Evolutionary conservation across 1,284 basidiomycete genomes (phyloP).

Genomic region (Naganishia albida): DNA sequence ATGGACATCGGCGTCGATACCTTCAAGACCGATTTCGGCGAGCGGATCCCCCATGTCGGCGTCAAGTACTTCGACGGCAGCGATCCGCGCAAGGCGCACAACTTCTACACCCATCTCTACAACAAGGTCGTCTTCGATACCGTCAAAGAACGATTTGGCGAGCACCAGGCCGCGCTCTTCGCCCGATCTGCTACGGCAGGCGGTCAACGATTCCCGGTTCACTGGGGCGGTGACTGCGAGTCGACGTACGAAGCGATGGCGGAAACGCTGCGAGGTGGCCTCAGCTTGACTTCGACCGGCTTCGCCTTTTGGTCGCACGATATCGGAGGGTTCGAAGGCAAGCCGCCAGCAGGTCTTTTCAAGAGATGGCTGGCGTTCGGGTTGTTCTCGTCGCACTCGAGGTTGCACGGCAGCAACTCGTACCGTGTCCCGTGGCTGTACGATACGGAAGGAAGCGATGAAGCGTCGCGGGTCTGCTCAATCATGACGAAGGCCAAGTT

Average conservation of each 20-base stretch:
- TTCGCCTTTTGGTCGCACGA: conserved; percentile 73
- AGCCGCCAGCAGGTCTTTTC: conserved; percentile 68
- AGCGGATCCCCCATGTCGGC: conserved; percentile 63
- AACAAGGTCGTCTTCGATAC: conserved; percentile 69
- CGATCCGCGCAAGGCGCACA: conserved; percentile 62
- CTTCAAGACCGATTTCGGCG: conserved; percentile 68
- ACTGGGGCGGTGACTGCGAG: conserved; percentile 75
- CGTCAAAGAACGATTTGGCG: conserved; percentile 63
- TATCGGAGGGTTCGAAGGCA: conserved; percentile 74
- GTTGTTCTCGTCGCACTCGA: conserved; percentile 57
- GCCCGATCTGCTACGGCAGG: conserved; percentile 67
- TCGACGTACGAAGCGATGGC: conserved; percentile 76
- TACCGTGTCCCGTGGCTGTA: conserved; percentile 76
- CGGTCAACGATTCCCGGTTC: conserved; percentile 62
- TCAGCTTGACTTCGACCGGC: conserved; percentile 67
- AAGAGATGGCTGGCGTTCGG: conserved; percentile 72
- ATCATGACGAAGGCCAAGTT: conserved; percentile 69
- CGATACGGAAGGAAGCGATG: conserved; percentile 59
- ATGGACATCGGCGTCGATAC: conserved; percentile 69
- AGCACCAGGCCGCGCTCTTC: conserved; percentile 68
- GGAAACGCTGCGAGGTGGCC: conserved; percentile 67
- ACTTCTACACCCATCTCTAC: conserved; percentile 66
- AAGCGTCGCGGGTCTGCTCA: conserved; percentile 65
- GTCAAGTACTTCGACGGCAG: conserved; percentile 69
- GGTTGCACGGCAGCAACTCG: conserved; percentile 69